Conservation (phyloP, 2,329 filamentous ascomycete genomes). For the Penicillium sp. region DNA sequence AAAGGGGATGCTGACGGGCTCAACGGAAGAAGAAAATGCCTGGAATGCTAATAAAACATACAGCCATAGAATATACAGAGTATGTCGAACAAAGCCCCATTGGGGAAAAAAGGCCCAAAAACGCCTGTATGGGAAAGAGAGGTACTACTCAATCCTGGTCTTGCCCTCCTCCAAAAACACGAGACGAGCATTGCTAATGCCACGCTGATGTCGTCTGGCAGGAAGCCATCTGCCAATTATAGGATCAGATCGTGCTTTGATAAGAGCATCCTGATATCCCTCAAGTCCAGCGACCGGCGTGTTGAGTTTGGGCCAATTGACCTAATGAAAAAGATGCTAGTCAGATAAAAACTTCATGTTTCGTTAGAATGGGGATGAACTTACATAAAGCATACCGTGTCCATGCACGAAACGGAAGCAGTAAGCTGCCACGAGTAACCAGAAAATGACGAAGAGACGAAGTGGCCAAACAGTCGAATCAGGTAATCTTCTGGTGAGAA, state of each 20-base stretch:
- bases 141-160: conserved; percentile 78
- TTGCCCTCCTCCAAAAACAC: conserved; percentile 93
- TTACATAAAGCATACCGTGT: conserved; percentile 91
- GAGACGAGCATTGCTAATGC: conserved; percentile 75
- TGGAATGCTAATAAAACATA: conserved; percentile 17
- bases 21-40: not conserved
- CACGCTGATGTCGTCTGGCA: conserved; percentile 66
- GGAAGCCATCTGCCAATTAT: conserved; percentile 71
- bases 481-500: conserved; percentile 67
- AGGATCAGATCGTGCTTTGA: conserved; percentile 75
- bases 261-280: conserved; percentile 81
- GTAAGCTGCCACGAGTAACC: conserved; percentile 66
- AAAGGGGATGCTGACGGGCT: not conserved
- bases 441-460: conserved; percentile 76
- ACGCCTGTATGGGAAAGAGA: not conserved
- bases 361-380: conserved; percentile 39
- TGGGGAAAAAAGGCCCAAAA: not conserved
- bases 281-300: conserved; percentile 81
- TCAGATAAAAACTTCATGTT: conserved; percentile 5
- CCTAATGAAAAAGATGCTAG: conserved; percentile 50
- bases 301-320: conserved; percentile 97
- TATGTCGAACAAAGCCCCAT: conserved; percentile 4
- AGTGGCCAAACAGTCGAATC: conserved; percentile 75
- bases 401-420: conserved; percentile 70
- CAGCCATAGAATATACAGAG: conserved; percentile 18